Evolutionary conservation across 768 basidiomycete genomes (phyloP), one percentile per base, ranked within the genome.

Genomic region (Leccinum sublutescens): DNA sequence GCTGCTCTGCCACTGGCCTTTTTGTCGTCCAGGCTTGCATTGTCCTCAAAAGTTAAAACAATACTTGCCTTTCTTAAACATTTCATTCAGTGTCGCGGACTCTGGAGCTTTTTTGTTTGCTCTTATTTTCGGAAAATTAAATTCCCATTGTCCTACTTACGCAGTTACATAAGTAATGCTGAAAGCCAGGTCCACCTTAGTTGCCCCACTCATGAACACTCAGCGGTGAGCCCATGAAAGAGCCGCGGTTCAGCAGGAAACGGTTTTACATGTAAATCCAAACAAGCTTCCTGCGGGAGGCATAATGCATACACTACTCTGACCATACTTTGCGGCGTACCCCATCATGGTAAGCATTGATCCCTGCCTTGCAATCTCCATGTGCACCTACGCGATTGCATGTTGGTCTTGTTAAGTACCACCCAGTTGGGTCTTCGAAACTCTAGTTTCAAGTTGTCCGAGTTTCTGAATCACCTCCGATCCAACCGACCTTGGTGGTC

Each of bases 31-130:
- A 2, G 33, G 19, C 19, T 31, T 19, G 9, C 71, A 65, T 72
- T 69, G 71, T 71, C 56, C 45, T 72, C 62, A 56, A 25, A 31
- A 31, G 29, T 31, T 31, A 31, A 31, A 59, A 72, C 66, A 72
- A 72, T 58, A 56, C 54, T 49, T 55, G 19, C 69, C 60, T 59
- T 14, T 52, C 65, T 65, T 49, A 10, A 66, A 17, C 14, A 33
- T 17, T 47, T 49, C 65, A 58, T 67, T 61, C 47, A 64, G 3
- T 2, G 25, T 54, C 68, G 68, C 69, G 62, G 68, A 59, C 66
- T 61, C 56, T 27, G 0, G 53, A 53, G 5, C 47, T 1, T 45
- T 38, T 50, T 66, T 66, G 49, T 65, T 67, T 66, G 51, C 49
- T 3, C 34, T 9, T 62, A 47, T 67, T 63, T 61, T 36, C 25